Evolutionary conservation across 1,284 basidiomycete genomes (phyloP), one percentile per base, ranked within the genome.

Genomic region (Papiliotrema flavescens): DNA sequence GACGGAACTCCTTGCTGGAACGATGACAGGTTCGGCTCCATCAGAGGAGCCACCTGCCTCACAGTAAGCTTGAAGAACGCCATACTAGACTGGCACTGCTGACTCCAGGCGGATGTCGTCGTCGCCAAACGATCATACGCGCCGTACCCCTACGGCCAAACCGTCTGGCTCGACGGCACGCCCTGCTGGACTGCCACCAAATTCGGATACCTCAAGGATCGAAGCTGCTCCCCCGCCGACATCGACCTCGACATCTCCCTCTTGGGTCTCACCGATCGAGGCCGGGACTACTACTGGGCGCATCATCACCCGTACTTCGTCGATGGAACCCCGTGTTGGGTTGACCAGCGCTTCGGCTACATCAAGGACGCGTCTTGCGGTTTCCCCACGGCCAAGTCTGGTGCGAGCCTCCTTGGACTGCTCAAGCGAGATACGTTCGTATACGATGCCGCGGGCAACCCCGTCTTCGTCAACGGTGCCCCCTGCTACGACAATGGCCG

Each of bases 1-100:
- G 39, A 46, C 46, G 47, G 47, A 11, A 47, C 34, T 28, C 59
- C 59, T 1, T 61, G 59, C 35, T 61, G 47, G 53, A 34, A 53
- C 15, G 49, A 55, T 46, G 56, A 51, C 17, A 43, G 40, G 11
- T 43, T 55, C 19, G 59, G 59, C 17, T 11, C 42, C 6, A 43
- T 57, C 23, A 22, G n/a, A 17, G 51, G 47, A 40, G 26, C 49
- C 19, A 44, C 54, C 22, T 61, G 59, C 46, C 28, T 55, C 22
- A 41, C 53, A 7, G 59, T 61, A n/a, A 58, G 56, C 47, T 26
- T 15, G 1, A 26, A 7, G 14, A 19, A 24, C 28, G 28, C 28
- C 5, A 11, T 5, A 32, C 28, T 32, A 32, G 6, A 32, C 5
- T 32, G 24, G 19, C 23, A 11, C 3, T 34, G 26, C 34, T 49